Conservation (phyloP, 441 rosid species). For the Populus hybrid region DNA sequence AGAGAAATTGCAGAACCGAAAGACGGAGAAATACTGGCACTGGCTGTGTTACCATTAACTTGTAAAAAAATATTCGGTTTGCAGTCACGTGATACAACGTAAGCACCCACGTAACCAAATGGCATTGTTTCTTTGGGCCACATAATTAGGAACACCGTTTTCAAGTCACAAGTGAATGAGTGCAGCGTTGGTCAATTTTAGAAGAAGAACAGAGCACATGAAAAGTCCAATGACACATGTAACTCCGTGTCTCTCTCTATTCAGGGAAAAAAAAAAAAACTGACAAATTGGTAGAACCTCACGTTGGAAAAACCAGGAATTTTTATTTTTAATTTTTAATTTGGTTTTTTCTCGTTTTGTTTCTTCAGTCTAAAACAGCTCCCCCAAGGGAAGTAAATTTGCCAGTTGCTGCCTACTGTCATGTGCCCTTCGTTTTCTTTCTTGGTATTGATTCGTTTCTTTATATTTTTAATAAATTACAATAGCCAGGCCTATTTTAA, state of each 20-base stretch:
- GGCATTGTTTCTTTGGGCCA: not conserved
- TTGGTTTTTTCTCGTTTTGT: not conserved
- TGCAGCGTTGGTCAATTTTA: not conserved
- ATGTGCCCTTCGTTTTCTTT: too few species aligned
- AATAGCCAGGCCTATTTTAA: not conserved
- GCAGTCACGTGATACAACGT: constrained; percentile 26
- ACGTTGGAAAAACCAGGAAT: not conserved
- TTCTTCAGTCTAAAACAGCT: not conserved
- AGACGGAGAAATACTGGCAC: not conserved
- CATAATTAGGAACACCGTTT: not conserved
- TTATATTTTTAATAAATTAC: too few species aligned
- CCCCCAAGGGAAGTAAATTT: too few species aligned
- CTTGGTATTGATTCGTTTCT: too few species aligned
- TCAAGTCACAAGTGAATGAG: not conserved
- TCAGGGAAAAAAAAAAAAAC: not conserved
- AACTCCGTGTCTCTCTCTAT: not conserved
- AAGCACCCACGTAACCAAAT: constrained; percentile 8
- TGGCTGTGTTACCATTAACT: too few species aligned
- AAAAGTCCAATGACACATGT: not conserved
- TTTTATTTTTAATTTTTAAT: too few species aligned
- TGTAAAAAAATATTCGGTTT: not conserved
- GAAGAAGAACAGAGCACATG: not conserved
- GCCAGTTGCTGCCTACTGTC: too few species aligned
- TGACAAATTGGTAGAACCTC: not conserved
- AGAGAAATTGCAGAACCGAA: not conserved